These are phyloP conservation scores for Gleditsia sinensis DNA, from an alignment of 306 rosid species.

Conservation along the genomic window DNA sequence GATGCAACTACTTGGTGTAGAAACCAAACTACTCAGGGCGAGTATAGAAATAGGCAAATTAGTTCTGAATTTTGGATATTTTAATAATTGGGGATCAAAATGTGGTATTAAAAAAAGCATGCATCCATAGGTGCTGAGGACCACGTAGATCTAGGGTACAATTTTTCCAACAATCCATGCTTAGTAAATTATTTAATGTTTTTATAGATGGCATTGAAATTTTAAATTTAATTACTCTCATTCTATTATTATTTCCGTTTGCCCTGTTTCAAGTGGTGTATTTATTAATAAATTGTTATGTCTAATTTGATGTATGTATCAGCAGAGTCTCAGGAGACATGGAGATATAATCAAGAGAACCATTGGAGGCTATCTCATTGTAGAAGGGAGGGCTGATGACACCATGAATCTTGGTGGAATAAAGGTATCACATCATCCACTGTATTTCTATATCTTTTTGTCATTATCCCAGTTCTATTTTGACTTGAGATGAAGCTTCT, in stretches of 20 bases:
- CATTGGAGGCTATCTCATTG: conserved; percentile 62
- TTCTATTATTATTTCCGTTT: neutral
- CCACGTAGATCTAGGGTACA: neutral
- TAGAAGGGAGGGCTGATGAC: conserved; percentile 94
- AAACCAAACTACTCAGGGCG: neutral
- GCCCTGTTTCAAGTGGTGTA: conserved; percentile 1
- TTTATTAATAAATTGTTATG: conserved; percentile 6
- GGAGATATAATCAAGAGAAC: conserved; percentile 82
- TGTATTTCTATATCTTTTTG: neutral
- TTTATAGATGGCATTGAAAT: neutral
- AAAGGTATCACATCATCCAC: conserved; percentile 56
- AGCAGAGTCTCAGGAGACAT: conserved; percentile 79
- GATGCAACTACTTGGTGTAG: neutral
- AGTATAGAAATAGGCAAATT: neutral
- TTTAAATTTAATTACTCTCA: neutral
- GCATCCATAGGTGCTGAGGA: neutral
- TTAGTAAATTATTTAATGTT: neutral
- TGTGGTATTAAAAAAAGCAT: neutral
- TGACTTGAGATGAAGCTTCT: neutral
- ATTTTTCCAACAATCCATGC: conserved; percentile 21
- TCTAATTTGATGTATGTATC: conserved; percentile 28
- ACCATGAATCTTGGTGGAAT: conserved; percentile 98
- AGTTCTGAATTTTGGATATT: neutral
- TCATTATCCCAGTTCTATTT: neutral
- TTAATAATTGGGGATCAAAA: neutral